Evolutionary conservation across 331 rosid genomes (phyloP), one percentile per base, ranked within the genome.

Genomic region (Malus hybrid): DNA sequence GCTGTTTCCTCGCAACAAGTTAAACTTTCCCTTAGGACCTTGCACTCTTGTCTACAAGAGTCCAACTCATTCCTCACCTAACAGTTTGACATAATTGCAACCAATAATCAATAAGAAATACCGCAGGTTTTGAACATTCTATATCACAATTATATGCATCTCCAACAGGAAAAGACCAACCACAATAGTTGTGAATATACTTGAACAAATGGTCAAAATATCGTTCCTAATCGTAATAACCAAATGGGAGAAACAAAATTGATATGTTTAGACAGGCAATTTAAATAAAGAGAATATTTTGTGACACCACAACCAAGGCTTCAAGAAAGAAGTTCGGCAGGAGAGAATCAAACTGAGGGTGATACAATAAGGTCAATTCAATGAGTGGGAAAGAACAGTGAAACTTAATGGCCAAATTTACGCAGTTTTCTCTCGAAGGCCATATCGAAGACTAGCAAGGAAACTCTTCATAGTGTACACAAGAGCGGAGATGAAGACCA

Each of bases 51-150:
- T 74, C 74, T 82, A 78, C 73, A 75, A 29, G 87, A 85, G 57
- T 89, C 91, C 84, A 93, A 79, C 34, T 85, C 88, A 79, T 80
- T 83, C 81, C 83, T 87, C 75, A 88, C 91, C 98, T 93, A 36
- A 60, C 70, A 82, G 60, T 67, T 46, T 73, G 67, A 67, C 31
- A 73, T 57, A 71, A 75, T 50, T 46, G 20, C 33, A 73, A 72
- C 78, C 76, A 71, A 63, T 19, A 20, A 27, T 31, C 20, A 20
- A 14, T 22, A 65, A 36, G 29, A 31, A 79, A 65, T 29, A 63
- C 11, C 65, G 63, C 0, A 5, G 44, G 69, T 55, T 73, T 68
- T 65, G 34, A 61, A 32, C 66, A 61, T 68, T 68, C 22, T 12
- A 67, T 29, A 34, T 24, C 61, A 73, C 52, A 67, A 34, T 27